Conservation (phyloP, 768 basidiomycete genomes). For the Trametes elegans region DNA sequence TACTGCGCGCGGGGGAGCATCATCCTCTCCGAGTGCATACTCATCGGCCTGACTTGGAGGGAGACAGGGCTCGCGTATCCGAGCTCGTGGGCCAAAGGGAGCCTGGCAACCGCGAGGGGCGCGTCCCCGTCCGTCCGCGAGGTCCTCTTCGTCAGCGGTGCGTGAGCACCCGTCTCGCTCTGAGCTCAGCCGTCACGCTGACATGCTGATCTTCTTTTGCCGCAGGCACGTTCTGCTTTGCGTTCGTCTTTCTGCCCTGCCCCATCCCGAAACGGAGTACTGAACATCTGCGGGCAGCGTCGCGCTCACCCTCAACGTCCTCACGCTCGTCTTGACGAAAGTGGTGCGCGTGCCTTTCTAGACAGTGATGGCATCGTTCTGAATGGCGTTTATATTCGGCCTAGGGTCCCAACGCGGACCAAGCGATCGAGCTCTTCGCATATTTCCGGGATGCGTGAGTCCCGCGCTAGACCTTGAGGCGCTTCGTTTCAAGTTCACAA, state of each 20-base stretch:
- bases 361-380: background rate
- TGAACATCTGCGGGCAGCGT: background rate
- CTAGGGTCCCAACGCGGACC: no score
- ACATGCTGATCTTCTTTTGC: background rate
- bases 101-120: background rate
- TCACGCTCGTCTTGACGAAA: background rate
- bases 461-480: background rate
- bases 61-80: background rate
- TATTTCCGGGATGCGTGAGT: conserved; percentile 4
- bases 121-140: background rate
- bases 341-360: background rate
- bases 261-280: no score
- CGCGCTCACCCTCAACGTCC: background rate
- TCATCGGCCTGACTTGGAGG: background rate
- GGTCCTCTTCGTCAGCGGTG: background rate
- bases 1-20: background rate
- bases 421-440: background rate
- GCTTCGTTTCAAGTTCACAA: no score
- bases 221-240: background rate
- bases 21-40: background rate
- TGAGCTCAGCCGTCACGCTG: background rate
- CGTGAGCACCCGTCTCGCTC: background rate
- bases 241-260: background rate
- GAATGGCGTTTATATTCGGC: no score
- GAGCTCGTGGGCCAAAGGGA: no score